These are phyloP conservation scores for Glomus cerebriforme DNA, from an alignment of 192 early-diverging fungal genomes.

Conservation along the genomic window DNA sequence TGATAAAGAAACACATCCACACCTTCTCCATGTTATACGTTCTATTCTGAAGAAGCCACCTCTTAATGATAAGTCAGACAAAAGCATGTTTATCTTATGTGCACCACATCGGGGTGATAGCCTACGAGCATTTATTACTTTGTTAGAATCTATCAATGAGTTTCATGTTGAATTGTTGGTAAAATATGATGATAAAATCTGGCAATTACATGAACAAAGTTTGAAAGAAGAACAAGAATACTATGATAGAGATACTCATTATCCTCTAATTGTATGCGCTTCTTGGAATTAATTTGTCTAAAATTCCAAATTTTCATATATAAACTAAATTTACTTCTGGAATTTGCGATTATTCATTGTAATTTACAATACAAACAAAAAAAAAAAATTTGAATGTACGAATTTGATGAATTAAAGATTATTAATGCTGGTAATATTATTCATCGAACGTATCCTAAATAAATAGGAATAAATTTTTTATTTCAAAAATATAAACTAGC, in stretches of 20 bases:
- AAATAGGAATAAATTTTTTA: background rate
- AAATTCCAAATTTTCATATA: no score
- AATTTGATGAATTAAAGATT: no score
- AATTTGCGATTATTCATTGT: no score
- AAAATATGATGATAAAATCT: slow-evolving; percentile 9
- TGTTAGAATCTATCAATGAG: background rate
- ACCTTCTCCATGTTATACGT: background rate
- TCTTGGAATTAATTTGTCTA: background rate
- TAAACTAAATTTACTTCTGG: no score
- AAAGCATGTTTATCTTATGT: slow-evolving; percentile 10
- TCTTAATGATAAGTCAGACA: background rate
- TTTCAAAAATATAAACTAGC: no score
- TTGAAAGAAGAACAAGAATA: background rate
- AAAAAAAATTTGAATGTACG: no score
- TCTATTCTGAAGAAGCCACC: background rate
- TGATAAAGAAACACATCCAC: slow-evolving; percentile 1
- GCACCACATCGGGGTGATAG: slow-evolving; percentile 6
- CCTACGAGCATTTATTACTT: background rate
- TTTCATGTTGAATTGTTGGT: slow-evolving; percentile 3
- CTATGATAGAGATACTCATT: slow-evolving; percentile 3
- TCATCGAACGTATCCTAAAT: background rate
- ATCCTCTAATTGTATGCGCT: slow-evolving; percentile 1
- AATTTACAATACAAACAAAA: no score
- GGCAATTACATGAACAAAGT: background rate
- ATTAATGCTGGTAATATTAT: no score